A percentile compares a stretch with the other conserved stretches of the same genome.
These are phyloP conservation scores for Diutina siamensis DNA, from an alignment of 1,139 yeast species.

Conservation along the genomic window DNA sequence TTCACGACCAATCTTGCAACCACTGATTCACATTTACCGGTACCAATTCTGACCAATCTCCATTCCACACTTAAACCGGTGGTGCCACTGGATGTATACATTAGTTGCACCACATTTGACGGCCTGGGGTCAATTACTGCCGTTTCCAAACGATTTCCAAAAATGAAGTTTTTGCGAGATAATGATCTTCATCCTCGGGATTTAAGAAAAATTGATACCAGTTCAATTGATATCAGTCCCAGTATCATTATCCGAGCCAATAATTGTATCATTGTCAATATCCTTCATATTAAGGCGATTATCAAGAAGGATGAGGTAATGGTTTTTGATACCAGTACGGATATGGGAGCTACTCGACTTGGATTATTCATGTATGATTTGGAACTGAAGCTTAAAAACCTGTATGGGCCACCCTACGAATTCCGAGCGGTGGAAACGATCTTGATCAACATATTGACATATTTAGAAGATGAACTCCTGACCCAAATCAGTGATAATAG, in stretches of 20 bases:
- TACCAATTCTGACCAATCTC: not conserved
- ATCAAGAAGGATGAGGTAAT: slow-evolving; percentile 72
- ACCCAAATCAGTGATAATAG: slow-evolving; percentile 64
- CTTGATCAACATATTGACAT: slow-evolving; percentile 71
- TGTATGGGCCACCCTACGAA: slow-evolving; percentile 45
- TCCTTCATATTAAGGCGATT: slow-evolving; percentile 79
- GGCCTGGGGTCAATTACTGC: slow-evolving; percentile 58
- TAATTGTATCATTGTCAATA: slow-evolving; percentile 65
- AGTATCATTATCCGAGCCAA: slow-evolving; percentile 58
- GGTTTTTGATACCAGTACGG: slow-evolving; percentile 63
- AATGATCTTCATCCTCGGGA: slow-evolving; percentile 77
- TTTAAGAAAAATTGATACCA: slow-evolving; percentile 77
- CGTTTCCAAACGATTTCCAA: slow-evolving; percentile 68
- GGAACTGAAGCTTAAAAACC: slow-evolving; percentile 58
- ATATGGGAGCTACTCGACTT: slow-evolving; percentile 37
- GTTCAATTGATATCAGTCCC: slow-evolving; percentile 82
- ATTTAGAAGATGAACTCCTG: slow-evolving; percentile 76
- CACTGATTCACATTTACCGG: not conserved
- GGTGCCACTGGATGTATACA: slow-evolving; percentile 45
- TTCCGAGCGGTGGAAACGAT: slow-evolving; percentile 85
- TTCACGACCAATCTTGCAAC: not conserved
- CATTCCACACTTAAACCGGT: slow-evolving; percentile 32
- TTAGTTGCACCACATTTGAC: slow-evolving; percentile 69
- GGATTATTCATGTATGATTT: slow-evolving; percentile 81
- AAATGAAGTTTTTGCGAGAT: slow-evolving; percentile 61